Evolutionary conservation across 2,329 filamentous ascomycete genomes (phyloP), one percentile per base, ranked within the genome.

Genomic region (Epichloe uncinata): DNA sequence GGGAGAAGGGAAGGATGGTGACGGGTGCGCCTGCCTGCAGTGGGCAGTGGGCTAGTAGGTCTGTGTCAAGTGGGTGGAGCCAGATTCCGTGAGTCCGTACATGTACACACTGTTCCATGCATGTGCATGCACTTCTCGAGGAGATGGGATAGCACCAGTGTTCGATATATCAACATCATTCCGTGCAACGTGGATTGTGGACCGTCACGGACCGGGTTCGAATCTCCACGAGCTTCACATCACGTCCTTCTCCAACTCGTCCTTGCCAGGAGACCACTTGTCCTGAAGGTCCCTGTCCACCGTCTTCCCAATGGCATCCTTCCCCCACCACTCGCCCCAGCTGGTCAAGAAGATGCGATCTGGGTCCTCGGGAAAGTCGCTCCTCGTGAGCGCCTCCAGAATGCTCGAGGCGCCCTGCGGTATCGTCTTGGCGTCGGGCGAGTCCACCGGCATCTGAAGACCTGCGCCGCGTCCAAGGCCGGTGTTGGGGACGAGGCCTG

Each of bases 281-380:
- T 77, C 67, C 62, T 77, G 74, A 3, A 78, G 62, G 1, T 55
- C 53, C 61, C 69, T 68, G 48, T 78, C 71, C 3, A 75, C 60
- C 1, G 63, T 63, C 49, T 63, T 60, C 12, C 55, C 63, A 47
- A 69, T 70, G 2, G 69, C 63, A 3, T 69, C 63, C 58, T 68
- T 74, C 13, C 63, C 57, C 73, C 74, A 78, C 73, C 73, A 78
- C 62, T 78, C 73, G 1, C 74, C 74, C 74, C 73, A 77, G 55
- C 73, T 76, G 0, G 73, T 77, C 43, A 78, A 55, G 58, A 78
- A 77, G 49, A 78, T 73, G 47, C 69, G 68, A 16, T 77, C 70
- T 0, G 68, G 69, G 36, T 78, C 73, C 26, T 70, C 66, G 1
- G 74, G 74, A 40, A 77, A 63, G 53, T 77, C 73, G 16, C 66